These are phyloP conservation scores for Pythium aquatile DNA, from an alignment of 352 stramenopile genomes.

Conservation along the genomic window DNA sequence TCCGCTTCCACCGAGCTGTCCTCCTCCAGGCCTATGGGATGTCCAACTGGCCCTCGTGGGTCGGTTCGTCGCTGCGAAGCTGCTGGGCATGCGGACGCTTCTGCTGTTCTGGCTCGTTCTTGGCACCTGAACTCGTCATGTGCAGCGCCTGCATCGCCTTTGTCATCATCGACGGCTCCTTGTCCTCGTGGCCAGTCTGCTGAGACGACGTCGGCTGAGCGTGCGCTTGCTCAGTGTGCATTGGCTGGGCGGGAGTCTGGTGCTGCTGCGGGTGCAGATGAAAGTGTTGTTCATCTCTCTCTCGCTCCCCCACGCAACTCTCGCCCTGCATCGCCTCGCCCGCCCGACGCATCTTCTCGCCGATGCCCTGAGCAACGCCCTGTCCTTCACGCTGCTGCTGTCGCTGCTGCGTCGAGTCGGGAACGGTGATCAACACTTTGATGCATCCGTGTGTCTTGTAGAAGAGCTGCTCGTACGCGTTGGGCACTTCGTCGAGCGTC, in stretches of 20 bases:
- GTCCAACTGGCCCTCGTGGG: neutral
- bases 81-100: constrained; percentile 1
- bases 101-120: constrained; percentile 1
- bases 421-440: constrained; percentile 28
- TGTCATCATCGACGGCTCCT: constrained; percentile 25
- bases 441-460: constrained; percentile 33
- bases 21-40: neutral
- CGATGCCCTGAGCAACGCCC: neutral
- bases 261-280: constrained; percentile 13
- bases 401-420: neutral
- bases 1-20: neutral
- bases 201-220: neutral
- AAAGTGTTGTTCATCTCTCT: neutral
- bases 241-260: neutral
- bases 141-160: constrained; percentile 25
- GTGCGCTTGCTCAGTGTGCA: neutral
- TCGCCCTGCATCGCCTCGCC: constrained; percentile 6
- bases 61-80: constrained; percentile 12
- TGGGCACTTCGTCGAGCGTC: constrained; percentile 26
- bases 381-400: neutral
- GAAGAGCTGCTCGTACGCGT: constrained; percentile 32
- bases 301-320: neutral
- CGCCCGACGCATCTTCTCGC: constrained; percentile 4
- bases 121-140: constrained; percentile 10
- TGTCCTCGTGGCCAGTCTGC: constrained; percentile 1